Percentiles rank a stretch among this genome's conserved stretches.
Conservation (phyloP, 257 asterid genomes). For the Rubia yunnanensis region DNA sequence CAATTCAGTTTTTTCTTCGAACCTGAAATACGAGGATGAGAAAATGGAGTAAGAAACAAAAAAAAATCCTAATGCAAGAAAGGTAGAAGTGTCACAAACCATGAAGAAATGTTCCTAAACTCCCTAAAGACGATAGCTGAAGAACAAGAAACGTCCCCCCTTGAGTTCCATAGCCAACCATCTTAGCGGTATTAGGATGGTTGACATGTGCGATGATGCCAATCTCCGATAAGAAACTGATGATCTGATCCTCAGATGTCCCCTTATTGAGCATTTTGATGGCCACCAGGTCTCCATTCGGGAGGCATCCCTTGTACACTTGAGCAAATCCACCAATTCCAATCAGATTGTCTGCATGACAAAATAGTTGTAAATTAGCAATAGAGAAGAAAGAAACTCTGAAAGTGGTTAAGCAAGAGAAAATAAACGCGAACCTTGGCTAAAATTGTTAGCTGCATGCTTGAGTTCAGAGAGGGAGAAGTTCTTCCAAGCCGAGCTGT, state of each 20-base stretch:
- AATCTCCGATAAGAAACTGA: constrained; percentile 46
- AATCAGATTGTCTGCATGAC: constrained; percentile 43
- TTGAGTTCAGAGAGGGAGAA: constrained; percentile 39
- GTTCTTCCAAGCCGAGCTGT: constrained; percentile 40
- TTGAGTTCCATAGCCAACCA: constrained; percentile 72
- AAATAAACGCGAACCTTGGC: constrained; percentile 31
- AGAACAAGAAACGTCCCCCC: constrained; percentile 60
- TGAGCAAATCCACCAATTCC: constrained; percentile 68
- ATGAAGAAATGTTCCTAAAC: constrained; percentile 53
- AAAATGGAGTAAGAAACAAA: background rate
- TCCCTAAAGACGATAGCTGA: constrained; percentile 51
- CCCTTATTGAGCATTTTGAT: constrained; percentile 50
- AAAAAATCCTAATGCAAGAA: background rate
- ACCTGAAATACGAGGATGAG: constrained; percentile 20
- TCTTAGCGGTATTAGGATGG: constrained; percentile 63
- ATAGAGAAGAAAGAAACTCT: background rate
- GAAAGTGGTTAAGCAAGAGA: background rate
- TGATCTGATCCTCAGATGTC: constrained; percentile 31
- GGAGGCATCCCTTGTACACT: constrained; percentile 58
- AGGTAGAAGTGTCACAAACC: constrained; percentile 24
- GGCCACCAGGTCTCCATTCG: constrained; percentile 49
- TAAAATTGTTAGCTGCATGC: constrained; percentile 47
- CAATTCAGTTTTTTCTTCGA: constrained; percentile 36
- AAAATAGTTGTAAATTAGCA: background rate
- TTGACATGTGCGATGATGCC: constrained; percentile 66